Base-by-base conservation (phyloP, 441 rosid genomes). In the Hura crepitans region DNA sequence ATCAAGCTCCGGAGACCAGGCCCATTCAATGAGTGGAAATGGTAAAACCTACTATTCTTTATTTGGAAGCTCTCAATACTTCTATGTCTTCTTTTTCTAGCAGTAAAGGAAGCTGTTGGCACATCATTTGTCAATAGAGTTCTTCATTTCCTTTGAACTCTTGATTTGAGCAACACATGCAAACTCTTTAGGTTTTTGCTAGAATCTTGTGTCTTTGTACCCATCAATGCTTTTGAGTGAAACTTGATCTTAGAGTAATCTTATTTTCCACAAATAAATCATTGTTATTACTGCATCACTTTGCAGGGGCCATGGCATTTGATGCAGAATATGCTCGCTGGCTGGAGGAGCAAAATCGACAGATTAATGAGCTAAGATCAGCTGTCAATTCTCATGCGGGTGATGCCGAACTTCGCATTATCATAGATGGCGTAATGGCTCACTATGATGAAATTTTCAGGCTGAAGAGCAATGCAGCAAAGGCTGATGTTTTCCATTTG, bases 1-100 rank as follows among this genome's bases (percentile, higher is more conserved):
- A 74, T 96, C 99, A 82, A 91, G 96, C 82, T 85, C 99, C 15
- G 97, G 97, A 71, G 99, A 96, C 66, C 99, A 88, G 80, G 74
- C 91, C 67, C 95, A 96, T 85, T 82, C 98, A 1, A 78, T 85
- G 74, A 77, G 89, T 70, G 98, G 97, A 86, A 91, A 91, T 85
- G 98, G 99, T 93, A 79, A 78, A 69, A 46, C 63, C 69, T 59
- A 46, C 58, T 56, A 14, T 56, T 22, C 46, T 69, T 33, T 39
- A 11, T 65, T 49, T 31, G 43, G 51, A 62, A 39, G 65, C 4
- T 51, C 17, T 8, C 31, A 46, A 0, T 62, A 43, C 15, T 47
- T 55, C 33, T 33, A 11, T 27, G 6, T 74, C 30, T 12, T 28
- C 14, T 6, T 53, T 20, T 8, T 51, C n/a, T 51, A 6, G 8